Conservation (phyloP, 2,329 filamentous ascomycete species). For the Pseudocercospora ulei region DNA sequence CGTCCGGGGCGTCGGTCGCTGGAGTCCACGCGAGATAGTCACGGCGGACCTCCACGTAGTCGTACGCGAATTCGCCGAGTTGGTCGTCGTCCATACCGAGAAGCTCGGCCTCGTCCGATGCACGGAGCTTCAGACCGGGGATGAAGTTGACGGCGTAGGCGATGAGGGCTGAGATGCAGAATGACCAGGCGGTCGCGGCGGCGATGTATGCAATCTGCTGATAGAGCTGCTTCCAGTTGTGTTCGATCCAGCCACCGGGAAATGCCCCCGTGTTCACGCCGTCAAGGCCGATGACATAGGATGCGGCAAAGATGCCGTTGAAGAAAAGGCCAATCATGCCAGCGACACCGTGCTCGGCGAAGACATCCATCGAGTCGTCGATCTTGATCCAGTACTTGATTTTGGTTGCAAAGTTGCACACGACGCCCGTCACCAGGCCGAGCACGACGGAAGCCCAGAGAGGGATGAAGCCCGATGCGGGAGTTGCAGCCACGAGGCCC, state of each 20-base stretch:
- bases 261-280: conserved; percentile 55
- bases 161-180: conserved; percentile 62
- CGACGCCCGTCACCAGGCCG: conserved; percentile 53
- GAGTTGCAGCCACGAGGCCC: conserved; percentile 78
- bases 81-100: conserved; percentile 85
- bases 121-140: conserved; percentile 68
- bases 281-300: conserved; percentile 63
- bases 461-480: conserved; percentile 68
- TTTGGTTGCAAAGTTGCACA: conserved; percentile 81
- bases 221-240: conserved; percentile 64
- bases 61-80: conserved; percentile 81
- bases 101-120: conserved; percentile 70
- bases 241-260: conserved; percentile 62
- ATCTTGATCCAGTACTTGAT: conserved; percentile 67
- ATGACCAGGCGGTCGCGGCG: conserved; percentile 57
- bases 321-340: conserved; percentile 72
- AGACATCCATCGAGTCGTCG: conserved; percentile 82
- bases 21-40: conserved; percentile 85
- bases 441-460: conserved; percentile 55
- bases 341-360: conserved; percentile 78
- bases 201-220: conserved; percentile 70
- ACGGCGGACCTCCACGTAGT: conserved; percentile 79
- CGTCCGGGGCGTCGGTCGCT: conserved; percentile 54
- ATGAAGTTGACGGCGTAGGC: conserved; percentile 66
- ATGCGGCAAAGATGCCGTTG: conserved; percentile 61